Evolutionary conservation across 352 stramenopile species (phyloP).

Genomic region (Globisporangium solare): DNA sequence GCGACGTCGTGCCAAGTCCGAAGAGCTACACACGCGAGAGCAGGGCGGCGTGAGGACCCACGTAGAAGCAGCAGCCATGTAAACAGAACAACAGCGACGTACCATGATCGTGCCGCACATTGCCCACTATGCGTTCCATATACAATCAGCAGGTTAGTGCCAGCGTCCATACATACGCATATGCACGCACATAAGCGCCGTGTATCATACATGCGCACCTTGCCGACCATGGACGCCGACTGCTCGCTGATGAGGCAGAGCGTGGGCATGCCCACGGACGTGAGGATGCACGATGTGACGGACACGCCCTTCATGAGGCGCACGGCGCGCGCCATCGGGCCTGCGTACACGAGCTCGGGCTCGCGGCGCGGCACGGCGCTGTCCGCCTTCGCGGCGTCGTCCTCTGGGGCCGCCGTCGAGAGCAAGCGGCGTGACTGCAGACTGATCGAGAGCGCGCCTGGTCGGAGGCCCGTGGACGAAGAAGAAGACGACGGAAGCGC

Average conservation of each 20-base stretch:
- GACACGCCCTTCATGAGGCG: constrained; percentile 87
- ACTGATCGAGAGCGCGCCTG: too few relatives aligned
- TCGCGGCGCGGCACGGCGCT: too few relatives aligned
- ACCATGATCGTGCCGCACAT: constrained; percentile 88
- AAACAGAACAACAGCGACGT: constrained; percentile 2
- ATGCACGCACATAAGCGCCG: too few relatives aligned
- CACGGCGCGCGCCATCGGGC: constrained; percentile 67
- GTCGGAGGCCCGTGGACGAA: too few relatives aligned
- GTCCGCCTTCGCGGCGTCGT: constrained; percentile 8
- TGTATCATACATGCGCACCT: constrained; percentile 28
- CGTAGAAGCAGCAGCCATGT: background rate
- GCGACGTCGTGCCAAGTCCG: constrained; percentile 70
- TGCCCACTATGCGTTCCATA: constrained; percentile 43
- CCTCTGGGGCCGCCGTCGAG: background rate
- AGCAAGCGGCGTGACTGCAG: too few relatives aligned
- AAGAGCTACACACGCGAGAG: constrained; percentile 42
- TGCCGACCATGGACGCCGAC: constrained; percentile 65
- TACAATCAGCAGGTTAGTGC: too few relatives aligned
- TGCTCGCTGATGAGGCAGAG: constrained; percentile 70
- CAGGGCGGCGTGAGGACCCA: background rate
- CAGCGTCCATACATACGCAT: too few relatives aligned
- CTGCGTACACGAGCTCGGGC: constrained; percentile 62
- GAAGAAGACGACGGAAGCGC: too few relatives aligned
- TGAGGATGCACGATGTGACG: constrained; percentile 77
- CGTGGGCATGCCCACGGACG: constrained; percentile 73